Conservation (phyloP, 306 rosid genomes). For the Mucuna pruriens region DNA sequence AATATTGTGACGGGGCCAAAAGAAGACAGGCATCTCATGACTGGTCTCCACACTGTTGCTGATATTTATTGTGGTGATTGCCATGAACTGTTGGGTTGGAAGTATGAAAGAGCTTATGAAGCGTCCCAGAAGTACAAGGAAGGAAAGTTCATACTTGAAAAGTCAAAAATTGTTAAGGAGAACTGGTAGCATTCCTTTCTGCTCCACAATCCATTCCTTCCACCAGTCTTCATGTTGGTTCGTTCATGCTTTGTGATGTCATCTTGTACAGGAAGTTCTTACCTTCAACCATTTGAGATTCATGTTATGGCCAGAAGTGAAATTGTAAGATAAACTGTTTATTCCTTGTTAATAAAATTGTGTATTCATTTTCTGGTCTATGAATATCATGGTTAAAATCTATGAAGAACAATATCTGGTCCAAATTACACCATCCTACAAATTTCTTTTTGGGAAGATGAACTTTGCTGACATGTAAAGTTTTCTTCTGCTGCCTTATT, state of each 20-base stretch:
- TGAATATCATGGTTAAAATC: slow-evolving; percentile 35
- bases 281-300: slow-evolving; percentile 47
- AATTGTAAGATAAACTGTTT: slow-evolving; percentile 49
- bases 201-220: slow-evolving; percentile 46
- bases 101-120: slow-evolving; percentile 89
- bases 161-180: slow-evolving; percentile 89
- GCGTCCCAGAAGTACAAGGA: slow-evolving; percentile 96
- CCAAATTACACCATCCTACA: background rate
- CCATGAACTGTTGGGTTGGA: slow-evolving; percentile 92
- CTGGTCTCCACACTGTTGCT: slow-evolving; percentile 98
- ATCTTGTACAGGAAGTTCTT: slow-evolving; percentile 64
- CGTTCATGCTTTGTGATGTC: slow-evolving; percentile 45
- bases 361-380: slow-evolving; percentile 38
- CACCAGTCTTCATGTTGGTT: slow-evolving; percentile 41
- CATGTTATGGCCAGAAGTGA: slow-evolving; percentile 45
- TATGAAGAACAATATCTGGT: slow-evolving; percentile 8
- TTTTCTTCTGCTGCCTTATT: slow-evolving; percentile 19
- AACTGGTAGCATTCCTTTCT: slow-evolving; percentile 71
- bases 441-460: slow-evolving; percentile 18
- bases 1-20: slow-evolving; percentile 78
- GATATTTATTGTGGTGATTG: slow-evolving; percentile 87
- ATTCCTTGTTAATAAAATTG: slow-evolving; percentile 48
- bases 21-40: slow-evolving; percentile 89
- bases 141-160: slow-evolving; percentile 95
- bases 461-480: slow-evolving; percentile 3